A percentile compares a stretch with the other conserved stretches of the same genome.
Conservation (phyloP, 2,329 filamentous ascomycete genomes). For the Thielaviopsis populi region DNA sequence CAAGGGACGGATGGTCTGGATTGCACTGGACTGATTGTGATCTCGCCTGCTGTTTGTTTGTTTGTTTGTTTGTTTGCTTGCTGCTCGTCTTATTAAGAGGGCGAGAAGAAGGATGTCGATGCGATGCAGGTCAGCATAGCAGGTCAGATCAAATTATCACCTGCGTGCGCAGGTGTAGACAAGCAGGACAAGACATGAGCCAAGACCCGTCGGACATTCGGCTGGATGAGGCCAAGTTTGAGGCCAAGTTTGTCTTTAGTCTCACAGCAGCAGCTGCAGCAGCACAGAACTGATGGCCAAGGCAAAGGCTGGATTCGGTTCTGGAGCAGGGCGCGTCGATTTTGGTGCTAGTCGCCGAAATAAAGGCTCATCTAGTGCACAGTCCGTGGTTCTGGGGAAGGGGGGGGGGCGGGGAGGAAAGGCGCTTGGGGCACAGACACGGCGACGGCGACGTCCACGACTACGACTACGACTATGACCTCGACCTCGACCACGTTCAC, state of each 20-base stretch:
- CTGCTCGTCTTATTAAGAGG: neutral
- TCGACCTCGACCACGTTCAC: neutral
- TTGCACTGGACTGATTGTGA: neutral
- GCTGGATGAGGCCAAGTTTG: neutral
- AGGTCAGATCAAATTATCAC: neutral
- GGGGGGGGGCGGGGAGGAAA: neutral
- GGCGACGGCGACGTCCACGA: no score
- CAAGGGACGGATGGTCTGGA: neutral
- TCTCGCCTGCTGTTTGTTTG: neutral
- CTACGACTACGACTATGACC: neutral
- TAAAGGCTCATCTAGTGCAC: neutral
- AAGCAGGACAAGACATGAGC: neutral
- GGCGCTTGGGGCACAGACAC: neutral
- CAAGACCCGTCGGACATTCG: neutral
- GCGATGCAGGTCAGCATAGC: neutral
- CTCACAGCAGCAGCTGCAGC: neutral
- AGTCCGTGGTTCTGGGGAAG: constrained; percentile 1
- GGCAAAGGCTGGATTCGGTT: neutral
- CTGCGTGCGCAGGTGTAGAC: neutral
- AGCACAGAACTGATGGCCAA: neutral
- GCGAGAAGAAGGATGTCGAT: neutral
- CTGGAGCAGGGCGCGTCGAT: neutral
- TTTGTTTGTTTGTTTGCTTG: neutral
- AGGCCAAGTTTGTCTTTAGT: neutral
- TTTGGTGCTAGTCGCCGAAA: neutral